These are phyloP conservation scores for Cercospora berteroae DNA, from an alignment of 2,329 filamentous ascomycete genomes.

Conservation along the genomic window DNA sequence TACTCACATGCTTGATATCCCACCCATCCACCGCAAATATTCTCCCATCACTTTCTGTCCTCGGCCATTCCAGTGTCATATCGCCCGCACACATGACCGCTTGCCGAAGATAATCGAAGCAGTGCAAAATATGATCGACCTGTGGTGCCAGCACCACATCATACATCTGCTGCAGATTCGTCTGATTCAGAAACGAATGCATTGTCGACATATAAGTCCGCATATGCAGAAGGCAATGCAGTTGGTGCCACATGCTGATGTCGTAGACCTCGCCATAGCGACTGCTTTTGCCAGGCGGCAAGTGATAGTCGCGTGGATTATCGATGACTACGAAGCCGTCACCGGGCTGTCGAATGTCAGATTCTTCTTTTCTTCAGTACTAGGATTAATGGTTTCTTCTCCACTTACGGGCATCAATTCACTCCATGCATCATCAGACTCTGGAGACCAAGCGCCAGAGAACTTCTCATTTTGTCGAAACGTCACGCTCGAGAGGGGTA, in stretches of 20 bases:
- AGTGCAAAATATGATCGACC: conserved; percentile 33
- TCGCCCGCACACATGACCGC: conserved; percentile 33
- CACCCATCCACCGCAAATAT: conserved; percentile 39
- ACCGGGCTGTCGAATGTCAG: conserved; percentile 23
- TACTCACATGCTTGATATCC: conserved; percentile 30
- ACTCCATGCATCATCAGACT: conserved; percentile 33
- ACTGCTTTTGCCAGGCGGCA: conserved; percentile 33
- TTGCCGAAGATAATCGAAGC: conserved; percentile 36
- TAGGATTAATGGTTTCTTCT: background rate
- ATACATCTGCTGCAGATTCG: conserved; percentile 22
- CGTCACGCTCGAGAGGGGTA: conserved; percentile 12
- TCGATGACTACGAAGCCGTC: conserved; percentile 38
- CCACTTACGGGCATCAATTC: conserved; percentile 27
- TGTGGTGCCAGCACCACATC: conserved; percentile 26
- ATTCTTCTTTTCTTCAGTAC: background rate
- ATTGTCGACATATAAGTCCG: conserved; percentile 76
- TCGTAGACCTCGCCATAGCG: conserved; percentile 35
- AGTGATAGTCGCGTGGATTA: conserved; percentile 24
- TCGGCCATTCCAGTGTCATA: conserved; percentile 36
- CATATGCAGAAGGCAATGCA: conserved; percentile 38
- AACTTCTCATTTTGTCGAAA: conserved; percentile 32
- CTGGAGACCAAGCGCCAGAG: conserved; percentile 25
- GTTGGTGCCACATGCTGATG: conserved; percentile 39
- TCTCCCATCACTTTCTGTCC: conserved; percentile 31
- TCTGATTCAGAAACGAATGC: conserved; percentile 66